Evolutionary conservation across 495 filamentous ascomycete species (phyloP), one percentile per base, ranked within the genome.

Genomic region (Tetracladium setigerum): DNA sequence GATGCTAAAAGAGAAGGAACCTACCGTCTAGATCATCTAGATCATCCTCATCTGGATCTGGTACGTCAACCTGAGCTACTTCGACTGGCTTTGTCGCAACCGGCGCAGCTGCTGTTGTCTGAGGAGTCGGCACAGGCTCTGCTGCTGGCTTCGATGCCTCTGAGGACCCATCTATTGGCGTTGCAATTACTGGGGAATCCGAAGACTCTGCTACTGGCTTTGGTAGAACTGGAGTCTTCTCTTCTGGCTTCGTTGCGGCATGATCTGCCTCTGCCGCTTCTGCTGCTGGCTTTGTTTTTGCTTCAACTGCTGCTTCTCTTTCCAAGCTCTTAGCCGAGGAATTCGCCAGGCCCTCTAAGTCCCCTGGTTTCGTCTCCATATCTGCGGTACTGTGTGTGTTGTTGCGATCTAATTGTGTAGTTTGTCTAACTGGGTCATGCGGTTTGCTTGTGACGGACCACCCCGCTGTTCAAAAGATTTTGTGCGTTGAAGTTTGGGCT

Each of bases 11-110:
- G 11, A 3, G 33, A 11, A 30, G 36, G 19, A 24, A 55, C 71
- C 40, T 59, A 85, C 88, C 91, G 65, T 97, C 91, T 36, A 97
- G 68, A 61, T 96, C 91, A 60, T 95, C 89, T 15, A 95, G 74
- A 59, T 95, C 89, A 62, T 89, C 86, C 61, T 88, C 85, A 52
- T 88, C 86, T 22, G 84, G 84, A 59, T 89, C 86, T 14, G 83
- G 73, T 1, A 74, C 77, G 22, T 27, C 22, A 7, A 27, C 22
- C 7, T 27, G 22, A 7, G 22, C 22, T 3, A 10, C 34, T 14
- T n/a, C 13, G 10, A 17, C 16, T 3, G 47, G 52, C 19, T 50
- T 54, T 32, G 33, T 44, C 42, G 31, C 39, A 18, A 22, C 34
- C 5, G 16, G 13, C 10, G 34, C 2, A 14, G 34, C 34, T 37